Base-by-base conservation (phyloP, 805 yeast genomes). In the Yarrowia deformans region DNA sequence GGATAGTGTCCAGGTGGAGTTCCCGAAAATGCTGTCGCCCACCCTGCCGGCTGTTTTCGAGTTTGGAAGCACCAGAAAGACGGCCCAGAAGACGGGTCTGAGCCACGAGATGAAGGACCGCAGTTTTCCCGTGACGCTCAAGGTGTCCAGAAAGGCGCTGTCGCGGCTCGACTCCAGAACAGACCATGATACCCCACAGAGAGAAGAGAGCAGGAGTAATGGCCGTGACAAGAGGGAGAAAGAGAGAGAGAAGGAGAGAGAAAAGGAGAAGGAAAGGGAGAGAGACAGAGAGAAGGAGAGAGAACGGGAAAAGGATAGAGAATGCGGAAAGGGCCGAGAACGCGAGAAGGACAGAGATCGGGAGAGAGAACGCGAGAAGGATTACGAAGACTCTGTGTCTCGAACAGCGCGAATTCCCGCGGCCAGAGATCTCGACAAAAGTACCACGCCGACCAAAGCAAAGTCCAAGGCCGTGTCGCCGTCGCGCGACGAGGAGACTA, bases 21-120 rank as follows among this genome's bases (percentile, higher is more conserved):
- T 60, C 10, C 69, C 74, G 43, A 72, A 72, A 18, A 79, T 79
- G 75, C 71, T 80, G 67, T 79, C 81, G 70, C 82, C 82, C 2
- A 79, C 82, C 16, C 74, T 80, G 14, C 83, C 83, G 1, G 74
- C 80, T 3, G 72, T 72, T 40, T 79, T 76, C 61, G 76, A 73
- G 16, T 49, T 49, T 37, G 56, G 68, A 8, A 13, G 37, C 50
- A 12, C 40, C 13, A 58, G 43, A 13, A 58, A 58, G 40, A n/a
- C 49, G 16, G 18, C 32, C 39, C 29, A 12, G 13, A 60, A 60
- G 52, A 60, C 66, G 18, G 52, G 52, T 2, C 34, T 60, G 18
- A 60, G 66, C 34, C 50, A 60, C 13, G 66, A 60, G 34, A 60
- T 45, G 52, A 60, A 56, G 39, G 63, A 60, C 40, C 45, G 45